Evolutionary conservation across 2,329 filamentous ascomycete genomes (phyloP).

Genomic region (Nothopassalora personata): DNA sequence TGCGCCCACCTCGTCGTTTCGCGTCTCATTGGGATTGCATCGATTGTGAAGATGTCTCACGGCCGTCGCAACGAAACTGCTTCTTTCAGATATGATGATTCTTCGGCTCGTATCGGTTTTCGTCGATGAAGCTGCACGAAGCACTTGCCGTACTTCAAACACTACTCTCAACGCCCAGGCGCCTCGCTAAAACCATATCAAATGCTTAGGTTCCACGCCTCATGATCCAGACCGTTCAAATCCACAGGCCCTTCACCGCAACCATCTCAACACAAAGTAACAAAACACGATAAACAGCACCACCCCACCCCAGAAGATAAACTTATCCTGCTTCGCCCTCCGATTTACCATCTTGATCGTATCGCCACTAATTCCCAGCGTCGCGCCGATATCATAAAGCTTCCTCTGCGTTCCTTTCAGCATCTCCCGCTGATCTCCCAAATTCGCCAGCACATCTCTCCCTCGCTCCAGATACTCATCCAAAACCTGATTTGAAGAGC

Average conservation of each 20-base stretch:
- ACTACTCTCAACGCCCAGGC: no score
- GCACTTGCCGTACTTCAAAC: no score
- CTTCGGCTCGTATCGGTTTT: no score
- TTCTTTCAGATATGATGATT: no score
- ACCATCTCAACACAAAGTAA: conserved; percentile 80
- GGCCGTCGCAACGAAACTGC: no score
- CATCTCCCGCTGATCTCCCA: conserved; percentile 87
- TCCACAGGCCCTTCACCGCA: conserved; percentile 52
- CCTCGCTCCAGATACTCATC: conserved; percentile 93
- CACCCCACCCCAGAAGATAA: conserved; percentile 89
- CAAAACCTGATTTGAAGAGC: conserved; percentile 72
- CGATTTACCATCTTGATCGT: conserved; percentile 96
- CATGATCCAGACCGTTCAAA: no score
- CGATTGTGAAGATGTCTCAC: no score
- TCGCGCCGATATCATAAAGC: conserved; percentile 90
- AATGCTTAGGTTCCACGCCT: no score
- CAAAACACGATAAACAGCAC: conserved; percentile 86
- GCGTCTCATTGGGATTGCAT: no score
- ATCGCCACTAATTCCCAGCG: conserved; percentile 85
- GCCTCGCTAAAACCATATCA: background rate
- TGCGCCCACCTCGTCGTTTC: no score
- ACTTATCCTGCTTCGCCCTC: conserved; percentile 89
- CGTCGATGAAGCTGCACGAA: no score
- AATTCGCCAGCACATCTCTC: conserved; percentile 79
- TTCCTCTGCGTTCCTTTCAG: conserved; percentile 89